These are phyloP conservation scores for Colletotrichum costaricense DNA, from an alignment of 2,329 filamentous ascomycete species.

Conservation along the genomic window DNA sequence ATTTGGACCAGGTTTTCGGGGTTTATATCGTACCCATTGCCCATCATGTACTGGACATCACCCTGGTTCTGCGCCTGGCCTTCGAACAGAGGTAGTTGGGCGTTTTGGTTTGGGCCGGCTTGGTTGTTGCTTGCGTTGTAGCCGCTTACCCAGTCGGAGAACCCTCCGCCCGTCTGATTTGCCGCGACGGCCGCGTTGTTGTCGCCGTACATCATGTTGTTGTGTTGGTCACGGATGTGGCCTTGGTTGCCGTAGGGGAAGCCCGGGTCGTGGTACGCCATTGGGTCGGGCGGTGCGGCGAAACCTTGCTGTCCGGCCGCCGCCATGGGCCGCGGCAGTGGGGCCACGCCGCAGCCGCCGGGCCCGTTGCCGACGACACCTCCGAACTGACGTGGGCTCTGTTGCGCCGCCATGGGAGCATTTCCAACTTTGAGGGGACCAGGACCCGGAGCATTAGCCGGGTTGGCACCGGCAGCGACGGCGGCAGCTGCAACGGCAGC, in stretches of 20 bases:
- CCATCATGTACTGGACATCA: conserved; percentile 16
- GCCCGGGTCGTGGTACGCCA: neutral
- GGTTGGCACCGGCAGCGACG: no score
- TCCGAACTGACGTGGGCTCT: neutral
- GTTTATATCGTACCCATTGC: neutral
- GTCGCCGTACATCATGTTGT: conserved; percentile 5
- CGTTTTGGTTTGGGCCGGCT: neutral
- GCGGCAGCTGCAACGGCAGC: no score
- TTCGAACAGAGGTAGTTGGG: conserved; percentile 1
- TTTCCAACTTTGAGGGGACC: neutral
- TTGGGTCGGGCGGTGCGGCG: neutral
- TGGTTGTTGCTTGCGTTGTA: neutral
- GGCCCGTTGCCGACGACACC: neutral
- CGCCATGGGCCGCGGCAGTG: neutral
- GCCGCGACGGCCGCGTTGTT: conserved; percentile 15
- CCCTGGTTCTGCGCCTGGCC: neutral
- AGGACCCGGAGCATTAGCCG: neutral
- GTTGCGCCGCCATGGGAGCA: neutral
- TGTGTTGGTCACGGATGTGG: neutral
- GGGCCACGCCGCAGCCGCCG: no score
- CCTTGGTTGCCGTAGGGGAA: neutral
- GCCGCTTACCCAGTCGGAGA: conserved; percentile 6
- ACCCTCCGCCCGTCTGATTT: neutral
- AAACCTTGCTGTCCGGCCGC: neutral
- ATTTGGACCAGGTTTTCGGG: neutral